Conservation (phyloP, 1,284 basidiomycete genomes). For the Microbotryum intermedium region DNA sequence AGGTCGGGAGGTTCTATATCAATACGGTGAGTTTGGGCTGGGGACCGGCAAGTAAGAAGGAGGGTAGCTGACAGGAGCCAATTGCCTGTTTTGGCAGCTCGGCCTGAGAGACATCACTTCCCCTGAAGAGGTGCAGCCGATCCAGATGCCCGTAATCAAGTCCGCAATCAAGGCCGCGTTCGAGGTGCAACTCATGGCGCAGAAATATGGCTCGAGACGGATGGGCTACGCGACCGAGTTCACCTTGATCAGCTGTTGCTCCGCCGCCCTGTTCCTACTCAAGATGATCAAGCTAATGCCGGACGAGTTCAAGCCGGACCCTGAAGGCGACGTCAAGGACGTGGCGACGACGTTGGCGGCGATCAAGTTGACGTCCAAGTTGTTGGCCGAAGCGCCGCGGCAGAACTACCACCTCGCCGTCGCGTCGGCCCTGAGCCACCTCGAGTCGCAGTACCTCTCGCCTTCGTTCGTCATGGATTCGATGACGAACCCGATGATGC, state of each 20-base stretch:
- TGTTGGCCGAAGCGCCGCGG: constrained; percentile 11
- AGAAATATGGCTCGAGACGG: constrained; percentile 1
- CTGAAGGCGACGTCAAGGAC: background rate
- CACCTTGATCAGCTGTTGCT: constrained; percentile 17
- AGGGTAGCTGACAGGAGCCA: background rate
- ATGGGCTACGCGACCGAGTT: constrained; percentile 22
- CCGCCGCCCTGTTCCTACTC: constrained; percentile 25
- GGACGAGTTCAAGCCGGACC: constrained; percentile 8
- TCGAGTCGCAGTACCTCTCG: constrained; percentile 12
- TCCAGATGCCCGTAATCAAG: constrained; percentile 11
- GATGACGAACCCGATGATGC: background rate
- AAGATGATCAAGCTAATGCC: constrained; percentile 30
- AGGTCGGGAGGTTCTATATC: constrained; percentile 11
- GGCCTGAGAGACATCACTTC: constrained; percentile 21
- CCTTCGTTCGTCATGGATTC: constrained; percentile 38
- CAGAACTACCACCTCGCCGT: constrained; percentile 17
- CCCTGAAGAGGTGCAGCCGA: constrained; percentile 16
- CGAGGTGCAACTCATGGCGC: constrained; percentile 8
- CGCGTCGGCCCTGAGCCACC: constrained; percentile 9
- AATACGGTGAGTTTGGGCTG: constrained; percentile 5
- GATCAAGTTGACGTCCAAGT: constrained; percentile 6
- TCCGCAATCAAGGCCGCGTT: constrained; percentile 19
- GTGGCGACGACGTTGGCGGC: constrained; percentile 14
- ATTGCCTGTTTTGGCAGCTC: background rate
- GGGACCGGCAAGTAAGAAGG: background rate